Conservation (phyloP, 2,329 filamentous ascomycete genomes). For the Plectosphaerella cucumerina region DNA sequence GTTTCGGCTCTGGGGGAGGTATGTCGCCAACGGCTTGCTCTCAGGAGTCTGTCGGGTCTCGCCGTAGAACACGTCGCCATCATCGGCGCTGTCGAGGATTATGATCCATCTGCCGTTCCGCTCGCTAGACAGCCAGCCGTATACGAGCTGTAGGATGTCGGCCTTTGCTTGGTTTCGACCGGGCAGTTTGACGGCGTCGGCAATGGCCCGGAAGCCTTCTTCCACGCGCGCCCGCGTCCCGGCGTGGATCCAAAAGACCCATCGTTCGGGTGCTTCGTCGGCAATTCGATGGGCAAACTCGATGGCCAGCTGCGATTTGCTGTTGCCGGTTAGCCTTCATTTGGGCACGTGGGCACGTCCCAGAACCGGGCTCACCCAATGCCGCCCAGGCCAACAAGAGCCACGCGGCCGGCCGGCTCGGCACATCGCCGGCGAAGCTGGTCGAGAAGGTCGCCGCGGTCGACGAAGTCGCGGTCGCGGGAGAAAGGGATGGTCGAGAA, state of each 20-base stretch:
- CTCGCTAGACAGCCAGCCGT: not conserved
- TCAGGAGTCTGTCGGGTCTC: not conserved
- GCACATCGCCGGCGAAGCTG: not conserved
- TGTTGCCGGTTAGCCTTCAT: slow-evolving; percentile 6
- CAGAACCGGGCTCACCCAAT: slow-evolving; percentile 14
- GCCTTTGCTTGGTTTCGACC: not conserved
- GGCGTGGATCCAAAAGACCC: slow-evolving; percentile 32
- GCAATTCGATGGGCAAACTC: slow-evolving; percentile 27
- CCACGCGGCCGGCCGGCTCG: not conserved
- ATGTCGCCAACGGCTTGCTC: not conserved
- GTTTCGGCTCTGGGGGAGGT: not conserved
- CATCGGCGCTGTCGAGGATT: slow-evolving; percentile 13
- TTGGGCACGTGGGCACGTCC: not conserved
- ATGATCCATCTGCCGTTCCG: slow-evolving; percentile 15
- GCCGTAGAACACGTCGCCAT: slow-evolving; percentile 1
- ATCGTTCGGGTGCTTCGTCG: slow-evolving; percentile 18
- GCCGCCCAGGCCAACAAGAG: slow-evolving; percentile 12
- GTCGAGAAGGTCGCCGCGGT: not conserved
- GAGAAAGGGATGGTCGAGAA: not conserved
- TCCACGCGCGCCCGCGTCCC: slow-evolving; percentile 6
- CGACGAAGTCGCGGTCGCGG: not conserved
- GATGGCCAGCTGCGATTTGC: slow-evolving; percentile 25
- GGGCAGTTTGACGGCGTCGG: not conserved
- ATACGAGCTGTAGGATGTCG: not conserved
- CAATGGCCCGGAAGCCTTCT: not conserved